Conservation (phyloP, 371 early-diverging fungal genomes). For the Apophysomyces ossiformis region DNA sequence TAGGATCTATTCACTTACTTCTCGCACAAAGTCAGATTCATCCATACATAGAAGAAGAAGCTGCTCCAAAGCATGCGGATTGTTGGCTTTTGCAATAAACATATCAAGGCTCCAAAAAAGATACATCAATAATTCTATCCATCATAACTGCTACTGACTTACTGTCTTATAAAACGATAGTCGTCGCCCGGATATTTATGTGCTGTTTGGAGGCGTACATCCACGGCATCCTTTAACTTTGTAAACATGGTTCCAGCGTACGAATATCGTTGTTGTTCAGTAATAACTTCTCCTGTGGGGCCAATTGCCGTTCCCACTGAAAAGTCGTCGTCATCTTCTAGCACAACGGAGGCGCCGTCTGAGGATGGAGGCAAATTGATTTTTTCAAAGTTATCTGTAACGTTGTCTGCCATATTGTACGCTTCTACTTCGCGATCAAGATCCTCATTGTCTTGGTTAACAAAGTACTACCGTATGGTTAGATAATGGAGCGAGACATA, state of each 20-base stretch:
- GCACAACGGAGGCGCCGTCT: constrained; percentile 13
- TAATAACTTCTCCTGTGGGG: not conserved
- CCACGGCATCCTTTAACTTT: constrained; percentile 22
- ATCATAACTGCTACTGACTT: not conserved
- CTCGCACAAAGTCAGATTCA: not conserved
- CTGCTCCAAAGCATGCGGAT: constrained; percentile 15
- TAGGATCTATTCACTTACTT: not conserved
- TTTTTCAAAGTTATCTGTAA: not conserved
- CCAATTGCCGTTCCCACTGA: constrained; percentile 33
- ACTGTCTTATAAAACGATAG: constrained; percentile 36
- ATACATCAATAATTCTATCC: not conserved
- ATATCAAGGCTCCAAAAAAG: constrained; percentile 3
- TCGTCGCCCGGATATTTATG: constrained; percentile 23
- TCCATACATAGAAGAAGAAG: constrained; percentile 13
- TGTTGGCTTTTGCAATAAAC: constrained; percentile 25
- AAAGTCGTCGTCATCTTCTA: constrained; percentile 23
- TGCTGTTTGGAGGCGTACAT: not conserved
- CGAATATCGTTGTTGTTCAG: constrained; percentile 1
- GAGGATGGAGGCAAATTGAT: not conserved
- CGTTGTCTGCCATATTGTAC: constrained; percentile 6
- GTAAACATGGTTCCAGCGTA: constrained; percentile 16
- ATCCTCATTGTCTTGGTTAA: constrained; percentile 29
- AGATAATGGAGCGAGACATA: not conserved
- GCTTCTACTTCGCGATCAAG: constrained; percentile 33
- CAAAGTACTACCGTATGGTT: constrained; percentile 22